Percentiles rank a stretch among this genome's conserved stretches.
These are phyloP conservation scores for Phytophthora vignae DNA, from an alignment of 352 stramenopile species.

Conservation along the genomic window DNA sequence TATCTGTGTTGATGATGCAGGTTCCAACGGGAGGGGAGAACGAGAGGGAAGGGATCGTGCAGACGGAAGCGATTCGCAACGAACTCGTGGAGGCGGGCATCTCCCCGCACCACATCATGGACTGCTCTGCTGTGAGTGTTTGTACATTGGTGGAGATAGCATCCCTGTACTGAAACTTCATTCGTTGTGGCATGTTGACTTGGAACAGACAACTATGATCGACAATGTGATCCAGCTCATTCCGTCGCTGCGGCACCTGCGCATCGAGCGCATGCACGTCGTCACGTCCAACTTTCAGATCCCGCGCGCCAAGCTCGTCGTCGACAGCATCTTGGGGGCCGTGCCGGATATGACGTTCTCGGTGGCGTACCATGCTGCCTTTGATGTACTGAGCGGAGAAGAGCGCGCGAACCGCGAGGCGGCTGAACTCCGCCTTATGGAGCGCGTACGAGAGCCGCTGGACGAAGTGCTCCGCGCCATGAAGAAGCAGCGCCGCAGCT, in stretches of 20 bases:
- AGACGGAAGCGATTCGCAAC: conserved; percentile 63
- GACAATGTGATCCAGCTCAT: conserved; percentile 29
- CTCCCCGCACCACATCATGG: conserved; percentile 72
- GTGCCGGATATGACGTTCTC: conserved; percentile 26
- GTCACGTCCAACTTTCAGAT: conserved; percentile 31
- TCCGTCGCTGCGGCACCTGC: conserved; percentile 26
- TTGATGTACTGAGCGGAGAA: conserved; percentile 16
- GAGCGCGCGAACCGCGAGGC: conserved; percentile 33
- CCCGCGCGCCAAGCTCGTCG: conserved; percentile 26
- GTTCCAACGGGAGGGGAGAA: conserved; percentile 44
- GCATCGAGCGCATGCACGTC: conserved; percentile 27
- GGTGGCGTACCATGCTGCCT: conserved; percentile 7
- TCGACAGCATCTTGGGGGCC: conserved; percentile 30
- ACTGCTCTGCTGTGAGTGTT: conserved; percentile 64
- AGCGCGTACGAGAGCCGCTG: conserved; percentile 21
- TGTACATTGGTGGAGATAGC: neutral
- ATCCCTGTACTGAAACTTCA: no score
- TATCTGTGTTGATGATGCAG: neutral
- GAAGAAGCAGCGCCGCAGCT: conserved; percentile 31
- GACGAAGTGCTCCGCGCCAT: conserved; percentile 31
- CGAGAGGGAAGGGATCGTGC: conserved; percentile 46
- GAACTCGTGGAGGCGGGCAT: conserved; percentile 60
- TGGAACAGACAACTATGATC: conserved; percentile 18
- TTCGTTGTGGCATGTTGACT: neutral
- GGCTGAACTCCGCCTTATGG: conserved; percentile 29